These are phyloP conservation scores for Fraxinus cuspidata DNA, from an alignment of 257 asterid genomes.

Conservation along the genomic window DNA sequence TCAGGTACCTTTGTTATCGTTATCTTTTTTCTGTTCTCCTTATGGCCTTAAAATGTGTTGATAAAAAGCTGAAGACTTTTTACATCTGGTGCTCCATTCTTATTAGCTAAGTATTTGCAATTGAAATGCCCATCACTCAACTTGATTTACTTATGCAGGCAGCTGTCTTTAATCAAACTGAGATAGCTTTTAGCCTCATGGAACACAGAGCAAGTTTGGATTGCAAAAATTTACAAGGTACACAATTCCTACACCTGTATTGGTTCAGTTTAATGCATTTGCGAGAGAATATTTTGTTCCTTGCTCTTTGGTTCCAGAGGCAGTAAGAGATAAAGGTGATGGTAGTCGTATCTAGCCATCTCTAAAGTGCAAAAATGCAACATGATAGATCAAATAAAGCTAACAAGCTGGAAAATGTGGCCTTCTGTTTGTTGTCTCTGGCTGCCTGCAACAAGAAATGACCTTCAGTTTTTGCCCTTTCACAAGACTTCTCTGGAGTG, in stretches of 20 bases:
- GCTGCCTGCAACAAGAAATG: conserved; percentile 12
- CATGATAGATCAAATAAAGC: not conserved
- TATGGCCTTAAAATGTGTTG: not conserved
- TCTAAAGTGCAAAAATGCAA: conserved; percentile 10
- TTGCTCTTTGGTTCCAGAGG: too few relatives aligned
- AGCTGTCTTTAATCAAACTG: conserved; percentile 90
- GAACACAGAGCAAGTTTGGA: conserved; percentile 72
- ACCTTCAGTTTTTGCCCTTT: not conserved
- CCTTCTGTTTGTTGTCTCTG: conserved; percentile 8
- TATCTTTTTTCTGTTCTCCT: too few relatives aligned
- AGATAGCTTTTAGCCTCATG: conserved; percentile 85
- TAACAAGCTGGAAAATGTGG: too few relatives aligned
- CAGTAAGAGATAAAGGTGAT: not conserved
- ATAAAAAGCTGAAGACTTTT: conserved; percentile 33
- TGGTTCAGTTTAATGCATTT: conserved; percentile 18
- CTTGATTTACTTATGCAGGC: conserved; percentile 51
- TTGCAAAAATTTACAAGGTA: conserved; percentile 88
- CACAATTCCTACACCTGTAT: conserved; percentile 23
- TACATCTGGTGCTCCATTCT: conserved; percentile 65
- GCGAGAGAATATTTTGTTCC: not conserved
- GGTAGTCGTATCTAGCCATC: conserved; percentile 9
- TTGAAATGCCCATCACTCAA: conserved; percentile 20
- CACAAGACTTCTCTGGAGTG: not conserved
- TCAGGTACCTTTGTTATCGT: conserved; percentile 55
- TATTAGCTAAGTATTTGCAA: not conserved